phyloP scores from a whole-genome alignment of 2,329 filamentous ascomycete genomes.

The Chrysosporium keratinophilum region DNA sequence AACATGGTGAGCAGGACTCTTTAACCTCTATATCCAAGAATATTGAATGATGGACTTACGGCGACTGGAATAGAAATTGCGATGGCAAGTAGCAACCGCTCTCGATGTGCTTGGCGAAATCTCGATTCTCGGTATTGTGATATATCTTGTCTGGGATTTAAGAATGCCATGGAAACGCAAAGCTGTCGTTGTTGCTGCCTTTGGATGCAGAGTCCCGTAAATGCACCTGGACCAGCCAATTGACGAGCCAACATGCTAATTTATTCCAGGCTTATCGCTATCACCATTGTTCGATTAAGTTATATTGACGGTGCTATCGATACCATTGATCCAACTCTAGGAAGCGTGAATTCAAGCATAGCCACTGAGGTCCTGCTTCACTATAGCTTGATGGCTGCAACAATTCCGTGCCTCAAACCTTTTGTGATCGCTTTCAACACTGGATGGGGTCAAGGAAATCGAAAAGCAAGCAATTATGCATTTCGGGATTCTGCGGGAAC shows the following conservation, averaged over 20 bases:
- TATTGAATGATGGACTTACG: neutral
- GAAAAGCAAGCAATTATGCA: constrained; percentile 11
- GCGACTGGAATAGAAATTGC: constrained; percentile 8
- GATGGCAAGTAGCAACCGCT: constrained; percentile 32
- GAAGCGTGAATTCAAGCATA: constrained; percentile 26
- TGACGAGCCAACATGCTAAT: neutral
- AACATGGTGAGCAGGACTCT: constrained; percentile 6
- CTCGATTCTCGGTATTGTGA: constrained; percentile 23
- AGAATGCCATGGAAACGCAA: constrained; percentile 30
- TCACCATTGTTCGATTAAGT: constrained; percentile 28
- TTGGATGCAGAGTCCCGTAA: constrained; percentile 30
- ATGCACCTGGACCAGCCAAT: constrained; percentile 10
- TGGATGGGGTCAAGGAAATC: constrained; percentile 10
- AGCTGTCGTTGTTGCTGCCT: constrained; percentile 28
- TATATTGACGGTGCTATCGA: constrained; percentile 24
- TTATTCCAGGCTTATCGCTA: constrained; percentile 20
- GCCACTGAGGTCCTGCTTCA: constrained; percentile 32
- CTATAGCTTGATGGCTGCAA: constrained; percentile 34
- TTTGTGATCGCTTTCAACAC: constrained; percentile 15
- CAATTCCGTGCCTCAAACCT: constrained; percentile 27
- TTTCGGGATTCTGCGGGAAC: neutral
- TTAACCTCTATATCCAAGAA: neutral
- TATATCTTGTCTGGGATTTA: constrained; percentile 30
- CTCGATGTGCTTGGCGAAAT: constrained; percentile 32
- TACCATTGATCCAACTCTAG: constrained; percentile 25